Evolutionary conservation across 2,329 filamentous ascomycete genomes (phyloP), one percentile per base, ranked within the genome.

Genomic region (Chaetomiaceae sp.): DNA sequence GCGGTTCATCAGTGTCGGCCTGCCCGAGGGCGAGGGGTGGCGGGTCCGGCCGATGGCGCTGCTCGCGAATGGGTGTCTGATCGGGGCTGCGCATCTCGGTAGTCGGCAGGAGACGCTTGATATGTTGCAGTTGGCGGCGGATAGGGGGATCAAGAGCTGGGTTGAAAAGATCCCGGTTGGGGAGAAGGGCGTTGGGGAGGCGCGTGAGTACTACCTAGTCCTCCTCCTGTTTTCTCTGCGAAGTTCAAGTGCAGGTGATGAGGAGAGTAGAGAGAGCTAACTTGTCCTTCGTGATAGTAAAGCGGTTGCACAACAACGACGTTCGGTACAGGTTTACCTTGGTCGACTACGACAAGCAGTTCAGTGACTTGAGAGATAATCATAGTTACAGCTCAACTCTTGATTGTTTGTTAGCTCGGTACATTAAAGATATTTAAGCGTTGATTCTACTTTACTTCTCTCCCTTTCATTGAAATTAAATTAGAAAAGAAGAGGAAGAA

Each of bases 321-420:
- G 84, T 91, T n/a, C 78, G 78, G 59, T 94, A 91, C 69, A 79
- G 89, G 60, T 89, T 89, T 67, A 88, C 87, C 58, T 76, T 92
- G 72, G 83, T 82, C 45, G 78, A 81, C 60, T 90, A 82, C 64
- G 85, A 87, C 62, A 80, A 87, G 68, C 81, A 72, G 3, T 89
- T 89, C 66, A 36, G 33, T 45, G n/a, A n/a, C n/a, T n/a, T n/a
- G n/a, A n/a, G n/a, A n/a, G n/a, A n/a, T n/a, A n/a, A n/a, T n/a
- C n/a, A n/a, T n/a, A n/a, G n/a, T n/a, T n/a, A n/a, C n/a, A n/a
- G n/a, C n/a, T n/a, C n/a, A n/a, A n/a, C n/a, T n/a, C n/a, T n/a
- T n/a, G n/a, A n/a, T n/a, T n/a, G n/a, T n/a, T n/a, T n/a, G n/a
- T n/a, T n/a, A n/a, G n/a, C n/a, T n/a, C n/a, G n/a, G n/a, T n/a